These are phyloP conservation scores for Naegleria fowleri DNA, from an alignment of 208 protist genomes.

Conservation along the genomic window DNA sequence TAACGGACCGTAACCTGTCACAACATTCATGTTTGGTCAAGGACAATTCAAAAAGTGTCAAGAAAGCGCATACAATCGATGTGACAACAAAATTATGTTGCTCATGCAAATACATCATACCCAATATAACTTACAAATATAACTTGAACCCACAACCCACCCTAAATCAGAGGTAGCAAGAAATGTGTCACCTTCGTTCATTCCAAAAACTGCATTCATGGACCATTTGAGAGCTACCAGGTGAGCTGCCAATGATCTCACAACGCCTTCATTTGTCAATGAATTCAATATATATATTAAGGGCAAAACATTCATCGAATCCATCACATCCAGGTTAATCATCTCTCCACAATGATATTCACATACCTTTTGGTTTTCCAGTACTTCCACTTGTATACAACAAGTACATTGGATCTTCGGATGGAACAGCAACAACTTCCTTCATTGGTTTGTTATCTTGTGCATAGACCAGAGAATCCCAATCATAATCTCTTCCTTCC, in stretches of 20 bases:
- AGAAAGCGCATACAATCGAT: too few species aligned
- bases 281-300: not conserved
- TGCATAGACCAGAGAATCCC: not conserved
- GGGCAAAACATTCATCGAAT: not conserved
- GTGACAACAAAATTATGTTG: too few species aligned
- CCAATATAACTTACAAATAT: constrained; percentile 37
- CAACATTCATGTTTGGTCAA: too few species aligned
- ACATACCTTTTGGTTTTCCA: constrained; percentile 29
- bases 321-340: too few species aligned
- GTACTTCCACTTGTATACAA: constrained; percentile 48
- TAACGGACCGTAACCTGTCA: constrained; percentile 43
- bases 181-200: not conserved
- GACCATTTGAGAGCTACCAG: constrained; percentile 34
- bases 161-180: constrained; percentile 31
- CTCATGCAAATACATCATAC: too few species aligned
- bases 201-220: constrained; percentile 27
- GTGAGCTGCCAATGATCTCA: constrained; percentile 35
- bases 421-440: not conserved
- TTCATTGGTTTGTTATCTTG: not conserved
- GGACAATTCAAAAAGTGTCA: too few species aligned
- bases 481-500: constrained; percentile 19
- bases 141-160: constrained; percentile 48
- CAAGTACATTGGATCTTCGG: constrained; percentile 36
- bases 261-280: constrained; percentile 16
- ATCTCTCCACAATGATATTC: too few species aligned